phyloP scores from a whole-genome alignment of 139 green algal species.

The Mesotaenium endlicherianum region DNA sequence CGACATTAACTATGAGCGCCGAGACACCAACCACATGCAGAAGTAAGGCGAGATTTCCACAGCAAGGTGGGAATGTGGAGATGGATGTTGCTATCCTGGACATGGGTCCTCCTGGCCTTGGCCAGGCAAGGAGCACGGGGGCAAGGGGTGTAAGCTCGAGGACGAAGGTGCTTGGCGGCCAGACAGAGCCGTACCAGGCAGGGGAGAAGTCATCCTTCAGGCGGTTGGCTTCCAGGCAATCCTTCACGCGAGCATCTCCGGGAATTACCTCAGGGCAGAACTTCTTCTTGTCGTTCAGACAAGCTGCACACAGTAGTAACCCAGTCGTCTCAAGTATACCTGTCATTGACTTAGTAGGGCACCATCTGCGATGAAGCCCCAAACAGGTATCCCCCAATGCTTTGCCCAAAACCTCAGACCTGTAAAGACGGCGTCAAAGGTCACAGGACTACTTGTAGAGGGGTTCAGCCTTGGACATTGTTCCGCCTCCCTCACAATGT shows the following conservation, averaged over 20 bases:
- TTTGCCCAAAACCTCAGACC: too few relatives aligned
- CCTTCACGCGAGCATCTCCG: conserved; percentile 66
- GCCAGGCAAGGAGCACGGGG: background rate
- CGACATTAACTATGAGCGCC: too few relatives aligned
- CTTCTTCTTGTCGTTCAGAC: conserved; percentile 67
- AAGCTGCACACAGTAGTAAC: conserved; percentile 50
- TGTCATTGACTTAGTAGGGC: too few relatives aligned
- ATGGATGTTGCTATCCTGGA: too few relatives aligned
- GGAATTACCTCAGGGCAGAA: conserved; percentile 66
- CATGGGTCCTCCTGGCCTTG: too few relatives aligned
- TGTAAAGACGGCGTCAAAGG: too few relatives aligned
- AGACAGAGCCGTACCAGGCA: background rate
- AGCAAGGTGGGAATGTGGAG: background rate
- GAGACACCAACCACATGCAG: background rate
- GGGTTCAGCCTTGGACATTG: too few relatives aligned
- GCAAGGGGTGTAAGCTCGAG: background rate
- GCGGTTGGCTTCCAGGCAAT: conserved; percentile 57
- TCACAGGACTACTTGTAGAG: too few relatives aligned
- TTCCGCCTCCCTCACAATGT: too few relatives aligned
- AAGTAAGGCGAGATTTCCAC: background rate
- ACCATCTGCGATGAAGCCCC: too few relatives aligned
- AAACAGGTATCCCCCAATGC: too few relatives aligned
- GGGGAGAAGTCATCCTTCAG: conserved; percentile 15
- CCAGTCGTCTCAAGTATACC: background rate
- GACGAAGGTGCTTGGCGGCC: background rate